Evolutionary conservation across 441 rosid species (phyloP).

Genomic region (Erodium chrysanthum): DNA sequence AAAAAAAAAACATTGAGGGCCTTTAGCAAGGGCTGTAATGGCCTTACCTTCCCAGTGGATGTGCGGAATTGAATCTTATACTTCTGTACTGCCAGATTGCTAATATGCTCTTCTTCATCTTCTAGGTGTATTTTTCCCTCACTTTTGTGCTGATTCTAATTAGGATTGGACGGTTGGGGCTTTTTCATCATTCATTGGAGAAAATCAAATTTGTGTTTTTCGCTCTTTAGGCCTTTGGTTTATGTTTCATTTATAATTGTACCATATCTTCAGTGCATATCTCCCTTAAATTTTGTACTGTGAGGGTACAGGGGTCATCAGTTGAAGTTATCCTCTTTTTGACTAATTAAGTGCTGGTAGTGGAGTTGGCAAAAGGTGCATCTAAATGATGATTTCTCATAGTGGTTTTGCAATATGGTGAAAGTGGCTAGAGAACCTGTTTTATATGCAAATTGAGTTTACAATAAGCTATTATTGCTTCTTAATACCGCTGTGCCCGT

Average conservation of each 20-base stretch:
- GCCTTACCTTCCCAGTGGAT: background rate
- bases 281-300: background rate
- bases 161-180: background rate
- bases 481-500: too few species aligned
- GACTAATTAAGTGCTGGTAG: conserved; percentile 1
- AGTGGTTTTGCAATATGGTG: background rate
- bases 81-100: background rate
- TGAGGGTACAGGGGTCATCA: background rate
- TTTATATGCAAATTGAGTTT: too few species aligned
- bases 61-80: background rate
- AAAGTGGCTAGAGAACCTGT: too few species aligned
- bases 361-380: background rate
- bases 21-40: background rate
- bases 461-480: too few species aligned
- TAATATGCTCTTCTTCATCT: background rate
- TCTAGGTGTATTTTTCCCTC: background rate
- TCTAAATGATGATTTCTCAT: background rate
- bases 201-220: background rate
- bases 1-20: background rate
- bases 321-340: background rate
- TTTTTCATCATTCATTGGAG: background rate
- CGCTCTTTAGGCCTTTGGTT: background rate
- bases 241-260: background rate
- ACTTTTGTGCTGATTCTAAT: background rate
- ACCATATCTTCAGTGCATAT: background rate